Conservation (phyloP, 305 asterid species). For the Striga hermonthica region DNA sequence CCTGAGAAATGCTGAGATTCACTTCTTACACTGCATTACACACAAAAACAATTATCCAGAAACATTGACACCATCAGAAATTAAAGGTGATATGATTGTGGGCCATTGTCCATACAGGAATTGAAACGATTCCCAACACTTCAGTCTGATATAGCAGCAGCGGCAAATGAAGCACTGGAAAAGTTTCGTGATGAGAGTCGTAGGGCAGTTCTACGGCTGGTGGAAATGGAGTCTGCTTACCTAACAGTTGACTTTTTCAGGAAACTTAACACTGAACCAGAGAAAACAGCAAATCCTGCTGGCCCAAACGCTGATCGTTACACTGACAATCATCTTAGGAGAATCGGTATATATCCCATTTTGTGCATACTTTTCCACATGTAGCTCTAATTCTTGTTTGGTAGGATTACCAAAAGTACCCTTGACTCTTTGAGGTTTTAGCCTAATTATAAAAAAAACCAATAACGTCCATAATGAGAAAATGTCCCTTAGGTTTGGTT, state of each 20-base stretch:
- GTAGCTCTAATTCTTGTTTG: neutral
- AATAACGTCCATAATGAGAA: too few species aligned
- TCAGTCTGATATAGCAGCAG: constrained; percentile 85
- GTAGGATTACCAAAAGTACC: too few species aligned
- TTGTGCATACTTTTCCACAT: constrained; percentile 6
- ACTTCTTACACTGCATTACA: too few species aligned
- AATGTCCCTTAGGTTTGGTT: too few species aligned
- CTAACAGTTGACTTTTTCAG: constrained; percentile 91
- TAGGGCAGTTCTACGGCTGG: constrained; percentile 78
- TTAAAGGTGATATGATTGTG: neutral
- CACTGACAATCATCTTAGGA: constrained; percentile 68
- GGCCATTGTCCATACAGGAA: constrained; percentile 47
- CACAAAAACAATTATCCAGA: too few species aligned
- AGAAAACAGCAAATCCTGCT: constrained; percentile 44
- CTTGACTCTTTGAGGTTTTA: too few species aligned
- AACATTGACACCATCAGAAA: too few species aligned
- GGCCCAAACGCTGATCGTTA: constrained; percentile 67
- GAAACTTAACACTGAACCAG: constrained; percentile 83
- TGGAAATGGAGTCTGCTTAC: constrained; percentile 95
- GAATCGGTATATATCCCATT: constrained; percentile 53
- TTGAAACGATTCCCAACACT: constrained; percentile 89
- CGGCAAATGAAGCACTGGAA: constrained; percentile 95
- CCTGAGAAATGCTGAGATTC: too few species aligned
- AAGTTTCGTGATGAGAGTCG: constrained; percentile 94
- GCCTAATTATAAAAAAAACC: too few species aligned